Base-by-base conservation (phyloP, 148 eudicot species). In the Hydrangea macrophylla region DNA sequence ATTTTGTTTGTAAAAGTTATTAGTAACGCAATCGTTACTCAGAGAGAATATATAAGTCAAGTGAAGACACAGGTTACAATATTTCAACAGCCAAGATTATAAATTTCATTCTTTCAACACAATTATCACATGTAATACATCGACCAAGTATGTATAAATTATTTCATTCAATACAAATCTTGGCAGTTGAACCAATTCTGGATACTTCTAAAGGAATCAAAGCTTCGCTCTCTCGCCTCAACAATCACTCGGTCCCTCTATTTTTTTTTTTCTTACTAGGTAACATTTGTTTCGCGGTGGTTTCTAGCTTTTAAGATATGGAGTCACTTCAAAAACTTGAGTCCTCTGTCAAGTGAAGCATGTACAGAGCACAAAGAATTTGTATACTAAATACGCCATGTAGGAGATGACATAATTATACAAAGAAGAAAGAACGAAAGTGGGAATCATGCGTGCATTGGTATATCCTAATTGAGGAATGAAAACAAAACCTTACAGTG, bases 381-480 rank as follows among this genome's bases (percentile, higher is more conserved):
- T 42, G 48, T n/a, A 42, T 42, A 11, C 48, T 18, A 42, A 18
- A 42, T 18, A 12, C 17, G 17, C 48, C 2, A 6, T 55, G 32
- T 53, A 54, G 48, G 32, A 58, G 55, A 28, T 20, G 42, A 20
- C 13, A 58, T 15, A 42, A 40, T 11, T 42, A 42, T 42, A 42
- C 48, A 42, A 42, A 42, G 48, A 15, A 42, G 30, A 50, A 61
- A 23, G 37, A 37, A 36, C 35, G 9, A 50, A 42, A 4, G 17
- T 42, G 58, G 12, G 58, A 26, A 39, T 20, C 48, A 63, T 23
- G 55, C 62, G 40, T 39, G 62, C 68, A 39, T 60, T 56, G 22
- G 26, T 20, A 33, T 32, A 42, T 31, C 39, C 25, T 26, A 50
- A 40, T 30, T 23, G 9, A 32, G 26, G 22, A 50, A 5, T 53